Base-by-base conservation (phyloP, 331 rosid species). In the Dryas integrifolia region DNA sequence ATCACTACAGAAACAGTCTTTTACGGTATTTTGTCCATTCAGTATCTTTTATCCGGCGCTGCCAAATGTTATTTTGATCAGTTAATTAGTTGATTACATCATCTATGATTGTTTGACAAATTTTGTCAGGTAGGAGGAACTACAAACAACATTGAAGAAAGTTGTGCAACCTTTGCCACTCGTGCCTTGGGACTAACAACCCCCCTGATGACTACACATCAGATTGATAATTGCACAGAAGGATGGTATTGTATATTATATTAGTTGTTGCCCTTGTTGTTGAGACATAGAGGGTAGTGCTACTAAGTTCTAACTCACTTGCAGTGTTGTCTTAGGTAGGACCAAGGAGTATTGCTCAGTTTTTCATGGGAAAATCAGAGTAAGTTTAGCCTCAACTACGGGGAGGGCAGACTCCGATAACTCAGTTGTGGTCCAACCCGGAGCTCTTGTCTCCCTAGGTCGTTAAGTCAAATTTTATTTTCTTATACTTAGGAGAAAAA, bases 151-250 rank as follows among this genome's bases (percentile, higher is more conserved):
- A 89, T 88, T 11, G 96, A 89, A 85, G 98, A 94, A 85, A 85
- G 92, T 76, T 91, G 97, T 72, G 97, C 92, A 66, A 94, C 96
- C 69, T 94, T 95, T 76, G 85, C 96, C 50, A 84, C 92, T 75
- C 96, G 90, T 79, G 96, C 98, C 85, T 78, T 89, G 81, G 93
- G 92, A 78, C 82, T 89, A 63, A 76, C 90, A 65, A 60, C 71
- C 69, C 92, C 98, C 16, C 86, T 94, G 82, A 73, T 71, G 85
- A 88, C 97, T 72, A 94, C 98, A 45, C 98, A 88, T 85, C 98
- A 94, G 84, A 94, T 94, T 80, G 98, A 94, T 68, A 94, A 94
- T 72, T 94, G 98, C 80, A 91, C 98, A 0, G 96, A 94, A 79
- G 97, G 98, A 88, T 94, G 98, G 98, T 94, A 89, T 38, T 58